phyloP scores from a whole-genome alignment of 225 moss, liverwort and hornwort species.

The Straminergon stramineum region DNA sequence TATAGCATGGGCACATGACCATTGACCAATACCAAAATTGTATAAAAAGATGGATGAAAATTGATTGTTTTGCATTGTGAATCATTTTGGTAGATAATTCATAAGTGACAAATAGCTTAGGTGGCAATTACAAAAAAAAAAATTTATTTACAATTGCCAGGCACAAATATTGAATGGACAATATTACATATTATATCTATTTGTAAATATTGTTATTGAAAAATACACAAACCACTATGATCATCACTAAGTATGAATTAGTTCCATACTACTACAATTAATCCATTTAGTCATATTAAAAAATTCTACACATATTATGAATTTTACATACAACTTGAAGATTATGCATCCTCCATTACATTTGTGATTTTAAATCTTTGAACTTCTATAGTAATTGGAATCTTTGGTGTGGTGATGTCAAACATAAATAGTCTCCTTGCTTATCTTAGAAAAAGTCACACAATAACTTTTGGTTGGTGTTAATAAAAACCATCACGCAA shows the following conservation, averaged over 20 bases:
- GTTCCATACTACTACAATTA: neutral
- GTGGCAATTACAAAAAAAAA: neutral
- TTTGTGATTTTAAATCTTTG: neutral
- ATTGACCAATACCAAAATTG: neutral
- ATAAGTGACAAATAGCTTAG: neutral
- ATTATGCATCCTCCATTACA: neutral
- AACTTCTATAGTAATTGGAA: neutral
- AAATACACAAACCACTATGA: neutral
- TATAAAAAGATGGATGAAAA: no score
- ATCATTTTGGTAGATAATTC: neutral
- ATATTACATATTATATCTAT: neutral
- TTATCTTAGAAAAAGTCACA: neutral
- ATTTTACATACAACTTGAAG: neutral
- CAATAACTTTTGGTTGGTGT: accelerated
- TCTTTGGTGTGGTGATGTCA: neutral
- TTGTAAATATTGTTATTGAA: neutral
- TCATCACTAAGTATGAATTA: neutral
- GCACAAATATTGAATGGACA: neutral
- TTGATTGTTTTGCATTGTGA: no score
- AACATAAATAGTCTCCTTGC: neutral
- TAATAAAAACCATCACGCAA: accelerated
- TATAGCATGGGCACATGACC: accelerated
- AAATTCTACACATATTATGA: neutral
- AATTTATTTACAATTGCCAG: neutral
- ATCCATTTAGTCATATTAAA: neutral